Evolutionary conservation across 805 yeast genomes (phyloP), one percentile per base, ranked within the genome.

Genomic region (Cyberlindnera sargentensis): DNA sequence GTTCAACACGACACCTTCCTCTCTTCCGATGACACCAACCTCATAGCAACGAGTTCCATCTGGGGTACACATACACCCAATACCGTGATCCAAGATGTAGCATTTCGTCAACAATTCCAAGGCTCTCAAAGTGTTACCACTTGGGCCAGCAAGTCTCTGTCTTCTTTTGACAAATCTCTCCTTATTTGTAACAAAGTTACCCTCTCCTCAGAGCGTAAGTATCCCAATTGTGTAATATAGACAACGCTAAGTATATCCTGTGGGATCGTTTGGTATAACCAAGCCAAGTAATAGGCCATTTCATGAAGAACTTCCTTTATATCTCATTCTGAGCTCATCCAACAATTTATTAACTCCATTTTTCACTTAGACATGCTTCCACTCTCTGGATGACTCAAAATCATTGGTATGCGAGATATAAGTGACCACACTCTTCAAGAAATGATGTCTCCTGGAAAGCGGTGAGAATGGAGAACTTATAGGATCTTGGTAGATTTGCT

Each of bases 131-230:
- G 99, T 93, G 64, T 93, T 93, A 58, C 99, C 98, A 58, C 82
- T 87, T 38, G 99, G 99, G 2, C 99, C 99, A 42, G 93, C 89
- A 47, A 93, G 71, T 64, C 99, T 78, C 68, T 93, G 99, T 66
- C 99, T 80, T 67, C 99, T 81, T 66, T 93, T 93, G 42, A 87
- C 83, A 57, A 93, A 93, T 58, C 98, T 74, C 44, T 93, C 99
- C 61, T 93, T 93, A 62, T 89, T 93, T 29, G 85, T 65, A 15
- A 89, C 95, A 55, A 83, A 76, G 57, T 81, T 85, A 20, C 96
- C 96, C n/a, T n/a, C n/a, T 57, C 60, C 2, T 63, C 39, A 0
- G 67, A 60, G 1, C 68, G 52, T 34, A 72, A 48, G 40, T 63
- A 72, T 0, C 76, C 77, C 24, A 72, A 46, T 36, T 72, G 75